A percentile compares a stretch with the other conserved stretches of the same genome.
Conservation (phyloP, 352 stramenopile genomes). For the Phytophthora pini region DNA sequence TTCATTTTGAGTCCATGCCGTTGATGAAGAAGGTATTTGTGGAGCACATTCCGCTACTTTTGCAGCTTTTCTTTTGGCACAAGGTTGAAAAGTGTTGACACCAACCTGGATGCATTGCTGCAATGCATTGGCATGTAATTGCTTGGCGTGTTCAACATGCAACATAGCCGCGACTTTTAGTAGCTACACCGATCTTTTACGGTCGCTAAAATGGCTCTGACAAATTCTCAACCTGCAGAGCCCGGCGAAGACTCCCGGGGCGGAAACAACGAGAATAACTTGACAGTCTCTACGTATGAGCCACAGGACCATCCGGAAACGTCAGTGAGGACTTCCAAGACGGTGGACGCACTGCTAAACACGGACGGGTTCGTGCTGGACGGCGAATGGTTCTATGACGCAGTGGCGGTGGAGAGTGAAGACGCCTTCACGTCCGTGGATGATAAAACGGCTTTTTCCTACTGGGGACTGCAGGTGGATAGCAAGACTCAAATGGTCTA, state of each 20-base stretch:
- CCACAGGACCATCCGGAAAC: not conserved
- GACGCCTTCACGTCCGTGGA: not conserved
- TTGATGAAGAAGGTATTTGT: no score
- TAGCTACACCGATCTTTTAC: no score
- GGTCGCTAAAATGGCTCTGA: no score
- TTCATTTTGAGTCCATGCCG: no score
- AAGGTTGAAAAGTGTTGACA: no score
- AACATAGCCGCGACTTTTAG: no score
- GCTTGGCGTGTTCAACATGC: no score
- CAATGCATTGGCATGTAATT: no score
- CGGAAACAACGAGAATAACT: slow-evolving; percentile 1
- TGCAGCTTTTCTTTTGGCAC: no score
- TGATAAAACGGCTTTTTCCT: not conserved
- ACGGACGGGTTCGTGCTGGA: slow-evolving; percentile 23
- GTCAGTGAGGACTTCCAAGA: slow-evolving; percentile 11
- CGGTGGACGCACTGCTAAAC: slow-evolving; percentile 4
- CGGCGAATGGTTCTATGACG: slow-evolving; percentile 31
- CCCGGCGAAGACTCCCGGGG: not conserved
- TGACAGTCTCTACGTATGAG: not conserved
- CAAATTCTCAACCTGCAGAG: no score
- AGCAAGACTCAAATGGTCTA: slow-evolving; percentile 11
- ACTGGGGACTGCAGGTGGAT: slow-evolving; percentile 26
- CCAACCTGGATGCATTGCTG: no score
- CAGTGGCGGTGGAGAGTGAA: slow-evolving; percentile 6
- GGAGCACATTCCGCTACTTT: no score